Evolutionary conservation across 768 basidiomycete genomes (phyloP).

Genomic region (Cystobasidium ongulense): DNA sequence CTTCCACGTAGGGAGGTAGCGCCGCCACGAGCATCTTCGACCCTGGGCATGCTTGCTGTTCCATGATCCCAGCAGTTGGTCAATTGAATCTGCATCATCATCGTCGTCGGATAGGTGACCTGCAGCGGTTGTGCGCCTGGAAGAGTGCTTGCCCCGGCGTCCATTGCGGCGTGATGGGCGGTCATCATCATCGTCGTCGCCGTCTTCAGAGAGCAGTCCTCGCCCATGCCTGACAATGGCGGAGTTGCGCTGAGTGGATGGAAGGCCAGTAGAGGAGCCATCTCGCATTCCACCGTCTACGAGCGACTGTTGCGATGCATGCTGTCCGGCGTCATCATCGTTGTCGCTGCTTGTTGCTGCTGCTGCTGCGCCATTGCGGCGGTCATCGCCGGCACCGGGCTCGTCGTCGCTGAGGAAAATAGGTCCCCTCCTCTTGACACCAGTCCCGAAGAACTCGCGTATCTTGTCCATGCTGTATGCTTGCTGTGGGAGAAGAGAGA

Average conservation of each 20-base stretch:
- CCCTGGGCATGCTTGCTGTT: neutral
- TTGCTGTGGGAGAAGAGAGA: neutral
- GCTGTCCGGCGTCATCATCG: neutral
- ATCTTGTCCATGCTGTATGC: neutral
- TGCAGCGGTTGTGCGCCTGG: neutral
- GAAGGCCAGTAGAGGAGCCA: neutral
- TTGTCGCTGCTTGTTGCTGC: neutral
- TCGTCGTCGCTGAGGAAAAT: neutral
- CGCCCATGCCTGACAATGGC: conserved; percentile 10
- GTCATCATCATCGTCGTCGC: conserved; percentile 13
- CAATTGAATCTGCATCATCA: neutral
- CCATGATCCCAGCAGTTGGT: neutral
- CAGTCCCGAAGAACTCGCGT: neutral
- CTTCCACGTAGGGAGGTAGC: neutral
- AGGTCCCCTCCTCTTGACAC: neutral
- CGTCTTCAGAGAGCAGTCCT: conserved; percentile 19
- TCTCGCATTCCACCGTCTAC: neutral
- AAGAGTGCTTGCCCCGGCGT: neutral
- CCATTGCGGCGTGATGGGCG: neutral
- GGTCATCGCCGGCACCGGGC: neutral
- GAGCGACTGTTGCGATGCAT: neutral
- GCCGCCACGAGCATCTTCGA: neutral
- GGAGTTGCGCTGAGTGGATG: neutral
- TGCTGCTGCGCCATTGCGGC: neutral
- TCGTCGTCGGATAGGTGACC: neutral